phyloP scores from a whole-genome alignment of 2,329 filamentous ascomycete genomes.

The Calonectria pseudoreteaudii region DNA sequence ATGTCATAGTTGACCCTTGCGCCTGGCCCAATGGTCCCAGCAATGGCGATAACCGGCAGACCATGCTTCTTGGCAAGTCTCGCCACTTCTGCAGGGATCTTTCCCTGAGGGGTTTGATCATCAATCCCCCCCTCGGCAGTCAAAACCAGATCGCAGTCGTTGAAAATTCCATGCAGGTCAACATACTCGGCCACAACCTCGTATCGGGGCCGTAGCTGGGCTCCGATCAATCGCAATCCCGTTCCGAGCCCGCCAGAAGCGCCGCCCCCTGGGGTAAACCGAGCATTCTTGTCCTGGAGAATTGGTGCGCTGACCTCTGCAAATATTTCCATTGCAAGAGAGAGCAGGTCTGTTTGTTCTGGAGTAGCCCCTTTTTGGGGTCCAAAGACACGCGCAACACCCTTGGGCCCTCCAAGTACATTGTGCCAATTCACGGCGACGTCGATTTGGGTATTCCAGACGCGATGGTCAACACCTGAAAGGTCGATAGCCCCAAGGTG shows the following conservation, averaged over 20 bases:
- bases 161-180: constrained; percentile 58
- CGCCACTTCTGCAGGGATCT: constrained; percentile 65
- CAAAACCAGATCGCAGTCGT: constrained; percentile 61
- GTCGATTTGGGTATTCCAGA: constrained; percentile 52
- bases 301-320: constrained; percentile 50
- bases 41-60: constrained; percentile 57
- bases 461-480: constrained; percentile 47
- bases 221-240: constrained; percentile 61
- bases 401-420: constrained; percentile 59
- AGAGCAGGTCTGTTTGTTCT: constrained; percentile 56
- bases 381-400: constrained; percentile 63
- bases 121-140: constrained; percentile 66
- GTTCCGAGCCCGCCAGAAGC: constrained; percentile 65
- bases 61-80: constrained; percentile 57
- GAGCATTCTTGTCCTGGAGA: constrained; percentile 50
- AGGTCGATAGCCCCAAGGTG: constrained; percentile 54
- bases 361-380: constrained; percentile 63
- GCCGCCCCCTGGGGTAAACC: constrained; percentile 57
- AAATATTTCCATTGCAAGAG: constrained; percentile 55
- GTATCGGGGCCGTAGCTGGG: constrained; percentile 58
- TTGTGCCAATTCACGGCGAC: constrained; percentile 65
- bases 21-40: constrained; percentile 50
- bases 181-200: constrained; percentile 65
- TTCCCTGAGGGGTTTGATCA: constrained; percentile 62
- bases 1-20: constrained; percentile 50